Evolutionary conservation across 2,329 filamentous ascomycete species (phyloP).

Genomic region (Akanthomyces lecanii): DNA sequence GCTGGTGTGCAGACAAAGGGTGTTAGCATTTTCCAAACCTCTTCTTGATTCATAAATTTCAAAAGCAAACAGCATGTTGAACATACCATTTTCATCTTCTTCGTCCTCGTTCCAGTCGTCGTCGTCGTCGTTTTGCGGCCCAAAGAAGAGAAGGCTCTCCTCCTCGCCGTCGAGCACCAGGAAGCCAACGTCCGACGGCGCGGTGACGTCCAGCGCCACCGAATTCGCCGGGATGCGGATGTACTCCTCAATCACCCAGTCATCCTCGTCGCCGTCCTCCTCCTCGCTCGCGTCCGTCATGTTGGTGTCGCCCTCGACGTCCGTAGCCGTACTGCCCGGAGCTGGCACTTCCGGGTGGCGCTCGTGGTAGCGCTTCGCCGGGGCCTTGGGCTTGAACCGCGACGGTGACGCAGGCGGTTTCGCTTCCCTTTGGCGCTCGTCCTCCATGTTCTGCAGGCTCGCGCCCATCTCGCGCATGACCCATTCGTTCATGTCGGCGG

Average conservation of each 20-base stretch:
- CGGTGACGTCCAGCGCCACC: conserved; percentile 40
- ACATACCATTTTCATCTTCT: conserved; percentile 61
- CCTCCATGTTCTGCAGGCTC: conserved; percentile 46
- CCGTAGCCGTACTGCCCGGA: conserved; percentile 14
- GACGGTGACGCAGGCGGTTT: not conserved
- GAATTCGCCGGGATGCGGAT: conserved; percentile 54
- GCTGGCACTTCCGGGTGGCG: conserved; percentile 44
- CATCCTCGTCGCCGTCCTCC: conserved; percentile 45
- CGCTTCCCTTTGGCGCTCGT: conserved; percentile 32
- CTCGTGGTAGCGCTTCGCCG: conserved; percentile 51
- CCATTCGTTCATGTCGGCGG: conserved; percentile 55
- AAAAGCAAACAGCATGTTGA: not conserved
- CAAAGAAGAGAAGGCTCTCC: conserved; percentile 58
- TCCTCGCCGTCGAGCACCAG: conserved; percentile 55
- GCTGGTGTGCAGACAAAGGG: conserved; percentile 38
- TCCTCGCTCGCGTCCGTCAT: conserved; percentile 40
- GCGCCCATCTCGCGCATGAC: conserved; percentile 55
- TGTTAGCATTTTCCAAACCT: conserved; percentile 4
- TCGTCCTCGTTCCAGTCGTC: conserved; percentile 57
- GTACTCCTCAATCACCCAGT: conserved; percentile 63
- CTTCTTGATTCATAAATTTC: not conserved
- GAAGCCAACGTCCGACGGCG: conserved; percentile 50
- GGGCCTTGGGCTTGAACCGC: conserved; percentile 52
- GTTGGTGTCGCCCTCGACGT: conserved; percentile 30
- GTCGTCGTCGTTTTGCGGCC: conserved; percentile 56